These are phyloP conservation scores for Coemansia asiatica DNA, from an alignment of 192 early-diverging fungal species.

Conservation along the genomic window DNA sequence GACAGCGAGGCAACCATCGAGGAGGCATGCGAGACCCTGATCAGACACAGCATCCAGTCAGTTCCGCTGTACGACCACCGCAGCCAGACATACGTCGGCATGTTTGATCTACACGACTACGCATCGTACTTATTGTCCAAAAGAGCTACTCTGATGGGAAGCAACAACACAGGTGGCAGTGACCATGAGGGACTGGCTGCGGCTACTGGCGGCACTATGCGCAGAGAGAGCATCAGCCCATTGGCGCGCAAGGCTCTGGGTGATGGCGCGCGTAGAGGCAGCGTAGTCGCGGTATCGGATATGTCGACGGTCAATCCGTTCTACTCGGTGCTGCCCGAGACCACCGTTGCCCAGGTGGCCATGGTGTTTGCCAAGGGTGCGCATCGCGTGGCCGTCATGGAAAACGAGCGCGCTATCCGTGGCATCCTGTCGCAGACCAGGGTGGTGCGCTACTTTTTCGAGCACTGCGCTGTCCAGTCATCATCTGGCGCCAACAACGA, in stretches of 20 bases:
- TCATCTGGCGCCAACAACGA: not conserved
- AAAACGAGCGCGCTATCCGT: slow-evolving; percentile 59
- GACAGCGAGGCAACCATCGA: slow-evolving; percentile 63
- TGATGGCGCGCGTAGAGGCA: not conserved
- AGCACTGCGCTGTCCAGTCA: slow-evolving; percentile 52
- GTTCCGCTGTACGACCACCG: slow-evolving; percentile 74
- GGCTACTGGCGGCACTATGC: not conserved
- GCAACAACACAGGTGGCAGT: slow-evolving; percentile 12
- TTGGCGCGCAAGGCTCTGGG: not conserved
- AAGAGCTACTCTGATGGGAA: slow-evolving; percentile 33
- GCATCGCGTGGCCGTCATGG: slow-evolving; percentile 78
- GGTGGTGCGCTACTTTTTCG: slow-evolving; percentile 67
- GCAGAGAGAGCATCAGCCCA: slow-evolving; percentile 1
- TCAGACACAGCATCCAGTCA: slow-evolving; percentile 73
- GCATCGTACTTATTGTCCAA: slow-evolving; percentile 71
- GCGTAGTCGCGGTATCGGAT: slow-evolving; percentile 53
- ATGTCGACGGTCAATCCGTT: slow-evolving; percentile 81
- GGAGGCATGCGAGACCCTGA: slow-evolving; percentile 70
- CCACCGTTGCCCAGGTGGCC: slow-evolving; percentile 68
- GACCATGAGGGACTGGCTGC: not conserved
- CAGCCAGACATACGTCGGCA: slow-evolving; percentile 67
- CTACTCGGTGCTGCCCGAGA: slow-evolving; percentile 75
- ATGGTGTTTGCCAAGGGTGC: slow-evolving; percentile 73
- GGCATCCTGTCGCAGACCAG: slow-evolving; percentile 79
- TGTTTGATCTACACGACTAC: slow-evolving; percentile 86